These are phyloP conservation scores for Guadua angustifolia DNA, from an alignment of 176 grass and related monocot species.

Conservation along the genomic window DNA sequence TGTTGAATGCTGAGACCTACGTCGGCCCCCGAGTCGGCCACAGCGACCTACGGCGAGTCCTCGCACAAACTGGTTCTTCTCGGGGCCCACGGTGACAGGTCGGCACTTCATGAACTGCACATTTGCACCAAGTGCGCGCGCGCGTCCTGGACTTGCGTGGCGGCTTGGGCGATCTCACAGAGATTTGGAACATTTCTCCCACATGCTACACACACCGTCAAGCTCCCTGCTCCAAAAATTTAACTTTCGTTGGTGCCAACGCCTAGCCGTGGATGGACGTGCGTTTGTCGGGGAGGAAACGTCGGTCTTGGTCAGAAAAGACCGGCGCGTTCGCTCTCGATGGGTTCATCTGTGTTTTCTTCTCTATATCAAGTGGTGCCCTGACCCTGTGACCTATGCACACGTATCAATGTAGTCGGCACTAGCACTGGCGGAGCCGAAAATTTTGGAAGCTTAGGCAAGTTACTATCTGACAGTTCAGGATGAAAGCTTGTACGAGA, in stretches of 20 bases:
- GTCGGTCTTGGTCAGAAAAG: not conserved
- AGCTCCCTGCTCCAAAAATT: not conserved
- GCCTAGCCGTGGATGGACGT: not conserved
- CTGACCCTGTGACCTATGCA: not conserved
- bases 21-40: not conserved
- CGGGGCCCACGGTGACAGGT: not conserved
- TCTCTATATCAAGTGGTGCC: not conserved
- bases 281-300: not conserved
- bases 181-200: not conserved
- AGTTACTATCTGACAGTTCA: no score
- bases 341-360: not conserved
- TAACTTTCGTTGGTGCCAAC: not conserved
- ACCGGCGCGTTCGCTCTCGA: not conserved
- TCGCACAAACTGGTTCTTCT: not conserved
- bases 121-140: not conserved
- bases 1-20: constrained; percentile 11
- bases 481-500: no score
- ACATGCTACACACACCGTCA: not conserved
- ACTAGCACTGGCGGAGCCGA: no score
- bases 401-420: not conserved
- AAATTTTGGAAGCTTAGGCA: no score
- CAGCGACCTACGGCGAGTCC: not conserved
- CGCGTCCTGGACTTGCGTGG: no score
- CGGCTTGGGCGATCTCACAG: no score
- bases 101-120: not conserved